Evolutionary conservation across 2,329 filamentous ascomycete species (phyloP).

Genomic region (Rutstroemia sp.): DNA sequence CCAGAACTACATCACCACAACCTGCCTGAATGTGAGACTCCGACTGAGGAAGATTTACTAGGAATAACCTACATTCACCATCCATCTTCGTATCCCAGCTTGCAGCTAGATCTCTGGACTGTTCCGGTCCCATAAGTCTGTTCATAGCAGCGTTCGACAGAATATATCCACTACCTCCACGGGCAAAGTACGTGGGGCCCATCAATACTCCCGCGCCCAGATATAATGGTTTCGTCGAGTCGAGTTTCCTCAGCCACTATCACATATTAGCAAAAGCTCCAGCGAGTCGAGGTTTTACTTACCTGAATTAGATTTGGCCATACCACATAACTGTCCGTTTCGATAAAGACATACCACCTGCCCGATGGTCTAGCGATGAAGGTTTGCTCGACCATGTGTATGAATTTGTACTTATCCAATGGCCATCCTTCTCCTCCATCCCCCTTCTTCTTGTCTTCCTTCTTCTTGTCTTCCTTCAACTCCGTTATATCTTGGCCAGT

Average conservation of each 20-base stretch:
- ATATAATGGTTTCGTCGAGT: conserved; percentile 39
- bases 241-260: conserved; percentile 38
- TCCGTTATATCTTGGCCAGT: conserved; percentile 38
- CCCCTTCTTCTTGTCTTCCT: conserved; percentile 10
- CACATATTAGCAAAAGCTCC: not conserved
- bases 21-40: not conserved
- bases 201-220: conserved; percentile 39
- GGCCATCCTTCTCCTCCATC: conserved; percentile 38
- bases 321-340: conserved; percentile 50
- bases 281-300: not conserved
- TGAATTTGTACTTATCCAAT: conserved; percentile 55
- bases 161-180: conserved; percentile 49
- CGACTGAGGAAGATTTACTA: not conserved
- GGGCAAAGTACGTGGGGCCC: conserved; percentile 39
- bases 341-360: conserved; percentile 54
- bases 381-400: conserved; percentile 49
- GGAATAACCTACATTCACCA: conserved; percentile 29
- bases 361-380: conserved; percentile 42
- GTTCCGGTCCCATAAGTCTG: conserved; percentile 34
- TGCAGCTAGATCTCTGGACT: conserved; percentile 36
- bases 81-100: conserved; percentile 38
- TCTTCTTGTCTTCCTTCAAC: conserved; percentile 17
- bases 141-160: conserved; percentile 46
- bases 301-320: conserved; percentile 41
- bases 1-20: conserved; percentile 46